Conservation (phyloP, 2,329 filamentous ascomycete genomes). For the Gnomoniopsis smithogilvyi region DNA sequence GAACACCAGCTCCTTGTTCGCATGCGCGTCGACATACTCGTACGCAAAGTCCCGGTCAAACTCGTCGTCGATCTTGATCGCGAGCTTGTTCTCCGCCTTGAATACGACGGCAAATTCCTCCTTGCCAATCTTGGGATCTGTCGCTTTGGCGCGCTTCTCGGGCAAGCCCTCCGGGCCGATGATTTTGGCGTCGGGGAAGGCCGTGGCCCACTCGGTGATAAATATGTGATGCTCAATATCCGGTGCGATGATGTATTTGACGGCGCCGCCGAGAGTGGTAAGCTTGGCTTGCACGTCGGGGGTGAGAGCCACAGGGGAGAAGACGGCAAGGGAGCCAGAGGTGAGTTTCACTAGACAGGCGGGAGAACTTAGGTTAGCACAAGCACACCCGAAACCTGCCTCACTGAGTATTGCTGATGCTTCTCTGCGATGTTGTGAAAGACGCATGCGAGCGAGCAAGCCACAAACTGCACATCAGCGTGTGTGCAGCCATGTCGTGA, state of each 20-base stretch:
- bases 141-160: constrained; percentile 70
- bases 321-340: constrained; percentile 77
- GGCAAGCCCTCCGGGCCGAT: constrained; percentile 79
- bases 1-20: constrained; percentile 87
- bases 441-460: background rate
- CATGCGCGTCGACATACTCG: constrained; percentile 77
- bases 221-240: constrained; percentile 97
- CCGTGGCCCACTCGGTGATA: constrained; percentile 77
- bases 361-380: background rate
- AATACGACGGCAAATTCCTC: constrained; percentile 67
- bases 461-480: background rate
- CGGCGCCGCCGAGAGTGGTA: constrained; percentile 61
- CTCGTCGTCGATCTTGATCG: constrained; percentile 61
- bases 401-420: background rate
- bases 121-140: constrained; percentile 51
- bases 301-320: constrained; percentile 87
- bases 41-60: constrained; percentile 85
- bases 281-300: constrained; percentile 65
- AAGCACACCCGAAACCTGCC: background rate
- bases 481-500: no score
- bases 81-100: constrained; percentile 49
- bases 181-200: constrained; percentile 74
- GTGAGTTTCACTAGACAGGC: constrained; percentile 66
- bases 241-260: constrained; percentile 81
- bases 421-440: background rate